Evolutionary conservation across 108 stramenopile genomes (phyloP), one percentile per base, ranked within the genome.

Genomic region (Cyclotella atomus): DNA sequence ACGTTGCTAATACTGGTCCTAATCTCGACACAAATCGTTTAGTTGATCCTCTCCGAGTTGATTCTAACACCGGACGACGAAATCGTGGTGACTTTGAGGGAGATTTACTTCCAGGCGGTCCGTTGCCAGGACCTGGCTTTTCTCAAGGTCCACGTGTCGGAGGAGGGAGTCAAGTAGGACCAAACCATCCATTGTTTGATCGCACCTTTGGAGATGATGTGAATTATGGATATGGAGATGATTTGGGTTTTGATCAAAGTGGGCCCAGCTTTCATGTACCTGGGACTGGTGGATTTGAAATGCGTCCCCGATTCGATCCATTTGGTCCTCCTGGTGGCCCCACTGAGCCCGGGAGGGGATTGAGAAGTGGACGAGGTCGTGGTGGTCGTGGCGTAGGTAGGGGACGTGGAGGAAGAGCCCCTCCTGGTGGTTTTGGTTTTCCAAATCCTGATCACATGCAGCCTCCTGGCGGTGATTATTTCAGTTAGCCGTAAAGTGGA

Each of bases 261-360:
- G 57, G 71, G 0, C 66, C 41, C 15, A 65, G 59, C 10, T 74
- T 79, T 52, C 59, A 35, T 41, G 29, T 74, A 36, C 80, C 80
- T 5, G 80, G 80, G 44, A 36, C 65, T 28, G 62, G 67, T 52
- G 87, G 83, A 6, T 71, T 83, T 29, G 87, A 84, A 21, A 91
- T 94, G 93, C 87, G 79, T 49, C 90, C 93, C 15, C 68, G 93
- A 54, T 94, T 86, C 67, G 93, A 94, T 71, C 91, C 91, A 0
- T 84, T 78, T 67, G 77, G 83, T 43, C 93, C 93, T 33, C 88
- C 89, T 5, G 89, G 87, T 1, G 80, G 87, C 44, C 85, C 75
- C 0, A 75, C 77, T 0, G 85, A 88, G 63, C 73, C 74, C n/a
- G 65, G 81, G 57, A 20, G 76, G 34, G 59, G 59, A 45, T 30